Percentiles rank a stretch among this genome's conserved stretches.
These are phyloP conservation scores for Exophiala viscosa DNA, from an alignment of 2,329 filamentous ascomycete genomes.

Conservation along the genomic window DNA sequence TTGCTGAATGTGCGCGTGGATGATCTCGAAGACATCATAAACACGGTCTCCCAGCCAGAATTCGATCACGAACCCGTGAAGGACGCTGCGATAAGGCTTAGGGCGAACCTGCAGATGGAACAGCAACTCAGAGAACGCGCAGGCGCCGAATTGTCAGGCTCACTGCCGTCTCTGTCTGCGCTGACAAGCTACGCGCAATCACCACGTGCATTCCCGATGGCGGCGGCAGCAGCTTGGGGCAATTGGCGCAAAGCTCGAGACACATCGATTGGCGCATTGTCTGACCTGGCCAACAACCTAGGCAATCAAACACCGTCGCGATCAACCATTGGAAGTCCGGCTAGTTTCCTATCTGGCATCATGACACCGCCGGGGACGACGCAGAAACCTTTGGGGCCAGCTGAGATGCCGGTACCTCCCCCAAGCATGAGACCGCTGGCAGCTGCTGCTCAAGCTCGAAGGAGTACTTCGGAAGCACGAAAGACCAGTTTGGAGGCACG, in stretches of 20 bases:
- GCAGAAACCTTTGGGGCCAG: conserved; percentile 52
- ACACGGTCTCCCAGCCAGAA: conserved; percentile 66
- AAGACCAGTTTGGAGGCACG: conserved; percentile 21
- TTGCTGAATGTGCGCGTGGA: conserved; percentile 84
- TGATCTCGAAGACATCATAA: conserved; percentile 89
- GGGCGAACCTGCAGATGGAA: conserved; percentile 96
- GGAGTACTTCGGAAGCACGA: conserved; percentile 31
- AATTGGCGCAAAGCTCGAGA: conserved; percentile 78
- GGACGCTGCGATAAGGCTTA: conserved; percentile 87
- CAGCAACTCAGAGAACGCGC: conserved; percentile 89
- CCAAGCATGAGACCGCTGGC: conserved; percentile 30
- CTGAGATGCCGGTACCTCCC: conserved; percentile 36
- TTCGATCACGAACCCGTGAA: conserved; percentile 77
- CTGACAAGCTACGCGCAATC: conserved; percentile 72
- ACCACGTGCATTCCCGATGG: conserved; percentile 73
- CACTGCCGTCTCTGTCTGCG: conserved; percentile 71
- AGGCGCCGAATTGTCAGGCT: conserved; percentile 64
- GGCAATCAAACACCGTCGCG: conserved; percentile 59
- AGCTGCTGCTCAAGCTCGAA: conserved; percentile 12
- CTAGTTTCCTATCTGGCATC: conserved; percentile 69
- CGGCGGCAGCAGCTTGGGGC: conserved; percentile 93
- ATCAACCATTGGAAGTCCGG: conserved; percentile 39
- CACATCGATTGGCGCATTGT: conserved; percentile 43
- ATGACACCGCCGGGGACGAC: conserved; percentile 84
- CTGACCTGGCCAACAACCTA: conserved; percentile 30